Evolutionary conservation across 2,329 filamentous ascomycete species (phyloP).

Genomic region (Penicillium verrucosum): DNA sequence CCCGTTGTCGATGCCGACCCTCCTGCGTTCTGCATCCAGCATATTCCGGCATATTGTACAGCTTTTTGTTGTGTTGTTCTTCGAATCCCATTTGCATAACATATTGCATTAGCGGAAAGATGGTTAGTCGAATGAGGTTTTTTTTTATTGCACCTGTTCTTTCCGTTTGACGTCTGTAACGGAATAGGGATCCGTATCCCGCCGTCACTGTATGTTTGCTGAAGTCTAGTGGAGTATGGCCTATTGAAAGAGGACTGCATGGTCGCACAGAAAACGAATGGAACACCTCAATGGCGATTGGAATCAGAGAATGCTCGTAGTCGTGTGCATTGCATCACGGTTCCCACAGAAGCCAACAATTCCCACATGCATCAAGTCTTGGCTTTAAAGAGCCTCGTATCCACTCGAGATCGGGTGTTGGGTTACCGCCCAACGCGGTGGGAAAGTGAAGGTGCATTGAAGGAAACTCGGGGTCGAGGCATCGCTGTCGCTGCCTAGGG

Average conservation of each 20-base stretch:
- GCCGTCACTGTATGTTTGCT: background rate
- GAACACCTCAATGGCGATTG: background rate
- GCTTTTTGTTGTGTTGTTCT: constrained; percentile 1
- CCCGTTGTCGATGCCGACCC: background rate
- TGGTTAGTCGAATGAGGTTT: constrained; percentile 19
- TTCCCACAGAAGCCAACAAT: background rate
- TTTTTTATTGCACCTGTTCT: constrained; percentile 3
- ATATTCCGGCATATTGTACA: constrained; percentile 6
- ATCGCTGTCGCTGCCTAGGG: background rate
- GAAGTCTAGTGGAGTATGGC: background rate
- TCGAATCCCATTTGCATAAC: constrained; percentile 12
- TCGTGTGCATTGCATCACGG: background rate
- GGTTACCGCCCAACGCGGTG: background rate
- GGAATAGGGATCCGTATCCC: background rate
- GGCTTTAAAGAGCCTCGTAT: background rate
- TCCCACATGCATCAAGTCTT: background rate
- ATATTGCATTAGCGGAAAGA: constrained; percentile 17
- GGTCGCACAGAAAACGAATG: background rate
- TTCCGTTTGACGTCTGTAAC: background rate
- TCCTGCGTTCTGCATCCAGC: background rate
- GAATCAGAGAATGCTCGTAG: background rate
- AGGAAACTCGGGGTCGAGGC: background rate
- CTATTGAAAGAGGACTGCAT: background rate
- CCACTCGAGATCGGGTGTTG: background rate
- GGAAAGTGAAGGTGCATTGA: background rate